phyloP scores from a whole-genome alignment of 305 asterid species.

The Stenogyne calaminthoides region DNA sequence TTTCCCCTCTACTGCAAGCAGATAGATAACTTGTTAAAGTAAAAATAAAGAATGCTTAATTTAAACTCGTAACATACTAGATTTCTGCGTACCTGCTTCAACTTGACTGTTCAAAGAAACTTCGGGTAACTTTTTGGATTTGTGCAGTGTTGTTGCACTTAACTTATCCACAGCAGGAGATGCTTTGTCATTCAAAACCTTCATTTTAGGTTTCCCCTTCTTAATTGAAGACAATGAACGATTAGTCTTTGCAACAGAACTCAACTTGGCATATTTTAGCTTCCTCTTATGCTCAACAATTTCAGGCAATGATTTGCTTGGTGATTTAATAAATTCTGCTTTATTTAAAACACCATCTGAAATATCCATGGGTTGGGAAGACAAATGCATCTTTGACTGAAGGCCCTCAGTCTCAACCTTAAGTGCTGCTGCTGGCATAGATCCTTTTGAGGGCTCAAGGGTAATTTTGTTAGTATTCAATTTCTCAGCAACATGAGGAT shows the following conservation, averaged over 20 bases:
- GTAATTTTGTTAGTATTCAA: slow-evolving; percentile 37
- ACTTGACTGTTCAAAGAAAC: slow-evolving; percentile 53
- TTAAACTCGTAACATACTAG: slow-evolving; percentile 12
- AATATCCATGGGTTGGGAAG: slow-evolving; percentile 36
- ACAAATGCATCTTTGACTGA: slow-evolving; percentile 32
- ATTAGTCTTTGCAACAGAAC: slow-evolving; percentile 37
- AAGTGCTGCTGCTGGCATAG: slow-evolving; percentile 33
- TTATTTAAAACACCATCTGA: slow-evolving; percentile 40
- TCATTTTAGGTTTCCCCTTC: slow-evolving; percentile 50
- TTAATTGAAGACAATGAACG: slow-evolving; percentile 48
- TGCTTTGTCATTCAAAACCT: slow-evolving; percentile 41
- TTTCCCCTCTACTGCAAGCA: slow-evolving; percentile 83
- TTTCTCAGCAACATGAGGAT: neutral
- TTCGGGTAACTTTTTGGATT: slow-evolving; percentile 55
- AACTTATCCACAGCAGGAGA: slow-evolving; percentile 40
- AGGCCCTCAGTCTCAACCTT: slow-evolving; percentile 41
- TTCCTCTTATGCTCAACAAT: slow-evolving; percentile 37
- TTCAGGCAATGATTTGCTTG: slow-evolving; percentile 41
- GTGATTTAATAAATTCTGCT: slow-evolving; percentile 29
- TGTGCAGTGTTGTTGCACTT: slow-evolving; percentile 39
- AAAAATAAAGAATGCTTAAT: slow-evolving; percentile 15
- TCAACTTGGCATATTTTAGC: slow-evolving; percentile 46
- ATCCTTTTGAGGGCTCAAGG: slow-evolving; percentile 32
- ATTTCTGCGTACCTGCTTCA: slow-evolving; percentile 74
- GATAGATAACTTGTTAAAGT: slow-evolving; percentile 13